Evolutionary conservation across 441 rosid genomes (phyloP), one percentile per base, ranked within the genome.

Genomic region (Croton laevigatus): DNA sequence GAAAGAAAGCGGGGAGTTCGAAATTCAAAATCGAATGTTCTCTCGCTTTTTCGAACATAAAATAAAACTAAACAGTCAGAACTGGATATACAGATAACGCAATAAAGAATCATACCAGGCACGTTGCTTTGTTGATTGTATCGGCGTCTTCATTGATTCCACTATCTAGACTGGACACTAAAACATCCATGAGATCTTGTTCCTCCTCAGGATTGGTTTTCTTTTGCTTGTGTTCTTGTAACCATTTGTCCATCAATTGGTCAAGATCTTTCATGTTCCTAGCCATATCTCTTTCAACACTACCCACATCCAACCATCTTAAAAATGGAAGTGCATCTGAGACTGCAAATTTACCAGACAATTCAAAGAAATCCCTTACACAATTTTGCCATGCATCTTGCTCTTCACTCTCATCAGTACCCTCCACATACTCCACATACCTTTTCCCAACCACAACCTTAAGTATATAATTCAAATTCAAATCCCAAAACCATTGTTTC

Each of bases 391-490:
- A 68, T 53, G 55, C 73, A 14, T 63, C 62, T 3, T 13, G 37
- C 0, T 65, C 67, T 45, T 72, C 74, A 14, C 10, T 70, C n/a
- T 27, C 59, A 0, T 62, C 61, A 5, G 32, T 27, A 27, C 72
- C 44, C 19, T 51, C 76, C n/a, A 4, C 14, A 66, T 20, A 17
- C 40, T 63, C 83, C 73, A 36, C 16, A 66, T 59, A 76, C 22
- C 78, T 73, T 45, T 64, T 82, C 64, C 87, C 86, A 3, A 60
- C 80, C 8, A 78, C 65, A 63, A 73, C 74, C 74, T 72, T 81
- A 34, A 84, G 22, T 58, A 77, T 58, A 20, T 79, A 17, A 17
- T 75, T 81, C 14, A 64, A 27, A 12, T 74, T 73, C 57, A 82
- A 16, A 71, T 78, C 75, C 12, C 62, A 71, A 58, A 82, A 76